Conservation (phyloP, 2,329 filamentous ascomycete genomes). For the Hypoxylon sp. region DNA sequence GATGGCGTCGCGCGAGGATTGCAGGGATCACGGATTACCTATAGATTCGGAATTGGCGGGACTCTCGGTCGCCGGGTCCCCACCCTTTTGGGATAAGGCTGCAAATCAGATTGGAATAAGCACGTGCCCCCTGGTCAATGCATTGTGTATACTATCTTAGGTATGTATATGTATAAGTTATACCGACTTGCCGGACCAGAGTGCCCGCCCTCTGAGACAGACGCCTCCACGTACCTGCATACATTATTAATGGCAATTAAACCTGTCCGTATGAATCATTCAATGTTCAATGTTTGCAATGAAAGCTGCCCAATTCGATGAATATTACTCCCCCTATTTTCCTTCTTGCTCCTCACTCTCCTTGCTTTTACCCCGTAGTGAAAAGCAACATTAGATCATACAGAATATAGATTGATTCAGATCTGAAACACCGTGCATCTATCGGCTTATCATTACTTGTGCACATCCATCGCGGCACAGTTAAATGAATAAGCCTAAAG, state of each 20-base stretch:
- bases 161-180: not conserved
- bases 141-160: not conserved
- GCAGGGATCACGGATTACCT: conserved; percentile 20
- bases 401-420: conserved; percentile 7
- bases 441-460: conserved; percentile 9
- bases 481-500: conserved; percentile 8
- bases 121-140: conserved; percentile 1
- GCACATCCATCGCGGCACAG: conserved; percentile 12
- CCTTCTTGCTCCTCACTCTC: not conserved
- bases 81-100: conserved; percentile 19
- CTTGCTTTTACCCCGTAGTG: not conserved
- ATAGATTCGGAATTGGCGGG: conserved; percentile 38
- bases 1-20: conserved; percentile 35
- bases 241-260: conserved; percentile 24
- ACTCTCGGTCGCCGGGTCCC: conserved; percentile 36
- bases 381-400: conserved; percentile 10
- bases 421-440: conserved; percentile 12
- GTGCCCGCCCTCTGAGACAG: not conserved
- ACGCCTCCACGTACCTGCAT: conserved; percentile 31
- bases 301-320: conserved; percentile 21
- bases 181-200: not conserved
- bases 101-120: conserved; percentile 5
- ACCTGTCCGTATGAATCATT: conserved; percentile 9
- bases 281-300: conserved; percentile 16
- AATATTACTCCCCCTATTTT: conserved; percentile 18